A percentile compares a stretch with the other conserved stretches of the same genome.
Evolutionary conservation across 495 filamentous ascomycete genomes (phyloP).

Genomic region (Penicillium daleae): DNA sequence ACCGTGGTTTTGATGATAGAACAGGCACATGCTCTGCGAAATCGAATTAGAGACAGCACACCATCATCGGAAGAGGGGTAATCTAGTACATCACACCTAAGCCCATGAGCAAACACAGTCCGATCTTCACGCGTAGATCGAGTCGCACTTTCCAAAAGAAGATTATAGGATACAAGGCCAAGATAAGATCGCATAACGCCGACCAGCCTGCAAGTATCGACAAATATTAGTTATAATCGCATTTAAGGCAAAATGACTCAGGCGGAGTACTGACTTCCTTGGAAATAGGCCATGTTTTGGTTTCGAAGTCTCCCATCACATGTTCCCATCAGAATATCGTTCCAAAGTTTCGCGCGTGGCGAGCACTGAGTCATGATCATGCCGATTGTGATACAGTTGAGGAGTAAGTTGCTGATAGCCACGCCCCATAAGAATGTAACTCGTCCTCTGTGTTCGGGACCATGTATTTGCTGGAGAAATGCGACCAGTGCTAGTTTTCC

Average conservation of each 20-base stretch:
- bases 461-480: constrained; percentile 24
- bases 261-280: constrained; percentile 17
- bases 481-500: constrained; percentile 22
- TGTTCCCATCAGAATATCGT: constrained; percentile 4
- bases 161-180: constrained; percentile 41
- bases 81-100: constrained; percentile 31
- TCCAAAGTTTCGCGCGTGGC: constrained; percentile 15
- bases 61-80: neutral
- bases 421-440: constrained; percentile 15
- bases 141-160: constrained; percentile 47
- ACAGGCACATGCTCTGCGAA: constrained; percentile 13
- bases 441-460: constrained; percentile 15
- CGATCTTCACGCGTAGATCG: constrained; percentile 42
- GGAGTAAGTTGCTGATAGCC: constrained; percentile 13
- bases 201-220: constrained; percentile 17
- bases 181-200: constrained; percentile 18
- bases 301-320: constrained; percentile 19
- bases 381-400: constrained; percentile 20
- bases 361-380: constrained; percentile 20
- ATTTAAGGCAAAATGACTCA: neutral
- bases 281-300: constrained; percentile 17
- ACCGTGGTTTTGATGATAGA: constrained; percentile 19
- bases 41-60: neutral
- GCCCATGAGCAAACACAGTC: constrained; percentile 43
- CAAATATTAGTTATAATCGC: neutral